Evolutionary conservation across 345 rosid species (phyloP).

Genomic region (Salix udensis): DNA sequence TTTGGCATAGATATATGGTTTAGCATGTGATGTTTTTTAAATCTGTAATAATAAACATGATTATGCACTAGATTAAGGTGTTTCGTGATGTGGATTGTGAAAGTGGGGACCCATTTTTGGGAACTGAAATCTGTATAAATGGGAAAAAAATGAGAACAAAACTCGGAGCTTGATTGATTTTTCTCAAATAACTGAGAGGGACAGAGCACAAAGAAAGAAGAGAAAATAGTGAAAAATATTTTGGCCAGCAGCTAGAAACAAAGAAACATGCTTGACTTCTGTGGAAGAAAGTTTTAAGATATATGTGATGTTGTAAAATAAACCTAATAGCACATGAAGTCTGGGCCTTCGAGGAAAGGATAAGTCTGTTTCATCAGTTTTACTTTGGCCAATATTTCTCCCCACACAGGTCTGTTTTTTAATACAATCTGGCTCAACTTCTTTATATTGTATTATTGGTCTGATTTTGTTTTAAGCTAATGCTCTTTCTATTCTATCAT

Average conservation of each 20-base stretch:
- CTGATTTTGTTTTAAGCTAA: not conserved
- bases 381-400: not conserved
- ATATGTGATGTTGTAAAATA: not conserved
- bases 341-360: not conserved
- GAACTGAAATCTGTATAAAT: not conserved
- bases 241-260: not conserved
- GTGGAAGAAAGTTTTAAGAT: not conserved
- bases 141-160: not conserved
- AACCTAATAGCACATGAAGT: not conserved
- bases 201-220: not conserved
- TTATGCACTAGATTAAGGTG: not conserved
- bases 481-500: not conserved
- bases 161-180: not conserved
- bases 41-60: not conserved
- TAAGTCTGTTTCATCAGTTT: not conserved
- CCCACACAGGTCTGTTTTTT: not conserved
- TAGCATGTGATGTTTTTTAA: not conserved
- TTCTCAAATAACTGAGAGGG: not conserved
- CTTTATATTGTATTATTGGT: no score
- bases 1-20: not conserved
- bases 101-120: not conserved
- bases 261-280: not conserved
- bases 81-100: not conserved
- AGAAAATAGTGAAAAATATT: not conserved
- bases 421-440: not conserved